A percentile compares a stretch with the other conserved stretches of the same genome.
Evolutionary conservation across 2,329 filamentous ascomycete species (phyloP).

Genomic region (Beauveria scarabaeidicola): DNA sequence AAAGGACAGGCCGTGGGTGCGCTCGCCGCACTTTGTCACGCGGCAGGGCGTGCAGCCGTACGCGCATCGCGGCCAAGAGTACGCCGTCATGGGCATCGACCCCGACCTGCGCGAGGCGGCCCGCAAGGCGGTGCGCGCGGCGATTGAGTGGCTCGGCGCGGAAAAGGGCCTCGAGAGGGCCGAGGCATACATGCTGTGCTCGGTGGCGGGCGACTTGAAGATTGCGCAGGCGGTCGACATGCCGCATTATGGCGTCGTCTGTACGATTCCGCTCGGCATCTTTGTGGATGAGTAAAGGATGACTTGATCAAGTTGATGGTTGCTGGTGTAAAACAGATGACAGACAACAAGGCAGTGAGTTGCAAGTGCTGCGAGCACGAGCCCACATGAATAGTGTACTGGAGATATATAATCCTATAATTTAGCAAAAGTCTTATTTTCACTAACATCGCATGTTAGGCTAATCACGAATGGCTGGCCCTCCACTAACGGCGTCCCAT

Average conservation of each 20-base stretch:
- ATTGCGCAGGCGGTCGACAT: constrained; percentile 46
- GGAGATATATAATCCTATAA: background rate
- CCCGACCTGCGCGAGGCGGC: constrained; percentile 39
- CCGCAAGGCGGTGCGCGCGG: constrained; percentile 36
- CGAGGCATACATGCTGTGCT: constrained; percentile 45
- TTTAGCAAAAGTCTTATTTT: background rate
- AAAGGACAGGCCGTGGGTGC: constrained; percentile 37
- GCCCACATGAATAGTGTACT: background rate
- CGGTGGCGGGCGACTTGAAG: constrained; percentile 40
- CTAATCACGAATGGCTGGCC: too few relatives aligned
- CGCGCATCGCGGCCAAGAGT: constrained; percentile 26
- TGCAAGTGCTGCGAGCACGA: background rate
- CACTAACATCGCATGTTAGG: too few relatives aligned
- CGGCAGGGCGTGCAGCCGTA: constrained; percentile 14
- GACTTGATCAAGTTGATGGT: background rate
- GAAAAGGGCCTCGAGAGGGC: constrained; percentile 35
- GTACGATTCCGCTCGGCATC: constrained; percentile 38
- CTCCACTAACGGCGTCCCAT: background rate
- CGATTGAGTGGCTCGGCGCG: constrained; percentile 39
- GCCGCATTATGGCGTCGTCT: constrained; percentile 43
- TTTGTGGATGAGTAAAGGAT: constrained; percentile 25
- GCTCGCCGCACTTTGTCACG: constrained; percentile 39
- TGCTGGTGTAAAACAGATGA: background rate
- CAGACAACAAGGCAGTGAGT: background rate
- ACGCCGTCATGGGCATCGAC: constrained; percentile 39